Evolutionary conservation across 2,329 filamentous ascomycete species (phyloP), one percentile per base, ranked within the genome.

Genomic region (Pestalotiopsis sp.): DNA sequence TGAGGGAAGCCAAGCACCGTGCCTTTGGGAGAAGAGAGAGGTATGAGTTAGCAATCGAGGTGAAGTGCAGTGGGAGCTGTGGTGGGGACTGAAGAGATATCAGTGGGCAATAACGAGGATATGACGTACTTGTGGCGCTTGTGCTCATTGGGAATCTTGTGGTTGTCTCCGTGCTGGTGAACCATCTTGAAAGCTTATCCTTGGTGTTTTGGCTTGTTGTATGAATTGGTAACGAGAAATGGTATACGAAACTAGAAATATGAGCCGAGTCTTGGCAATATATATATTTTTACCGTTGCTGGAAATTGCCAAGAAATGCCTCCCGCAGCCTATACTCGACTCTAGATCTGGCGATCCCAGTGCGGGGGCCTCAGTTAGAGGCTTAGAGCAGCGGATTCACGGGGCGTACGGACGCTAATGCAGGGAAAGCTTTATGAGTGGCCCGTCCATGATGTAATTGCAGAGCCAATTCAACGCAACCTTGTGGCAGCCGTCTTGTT

Each of bases 1-100:
- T 2, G 86, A 80, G 2, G 90, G 90, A 36, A 92, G 84, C 91
- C 90, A 93, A 49, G 81, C 80, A 9, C 89, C 89, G 2, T 82
- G 7, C n/a, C 20, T 38, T 36, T 9, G 62, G 38, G 61, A 65
- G 71, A 69, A 62, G 1, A 49, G 49, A 25, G 52, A 13, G 11
- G 40, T 12, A 27, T 9, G 17, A 23, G 9, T 17, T n/a, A n/a
- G 7, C 45, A n/a, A 17, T 20, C 14, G 45, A 52, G n/a, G 6
- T 4, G 17, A 52, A 23, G 9, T 52, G 14, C 11, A 36, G 31
- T 36, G 31, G 27, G 4, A n/a, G 12, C 14, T 45, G 56, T 20
- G 13, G 56, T 45, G 40, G n/a, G 23, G 23, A 11, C n/a, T 20
- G 12, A 9, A 36, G 56, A n/a, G 57, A 25, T 60, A n/a, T 17